Evolutionary conservation across 2,329 filamentous ascomycete species (phyloP), one percentile per base, ranked within the genome.

Genomic region (Xylariaceae sp.): DNA sequence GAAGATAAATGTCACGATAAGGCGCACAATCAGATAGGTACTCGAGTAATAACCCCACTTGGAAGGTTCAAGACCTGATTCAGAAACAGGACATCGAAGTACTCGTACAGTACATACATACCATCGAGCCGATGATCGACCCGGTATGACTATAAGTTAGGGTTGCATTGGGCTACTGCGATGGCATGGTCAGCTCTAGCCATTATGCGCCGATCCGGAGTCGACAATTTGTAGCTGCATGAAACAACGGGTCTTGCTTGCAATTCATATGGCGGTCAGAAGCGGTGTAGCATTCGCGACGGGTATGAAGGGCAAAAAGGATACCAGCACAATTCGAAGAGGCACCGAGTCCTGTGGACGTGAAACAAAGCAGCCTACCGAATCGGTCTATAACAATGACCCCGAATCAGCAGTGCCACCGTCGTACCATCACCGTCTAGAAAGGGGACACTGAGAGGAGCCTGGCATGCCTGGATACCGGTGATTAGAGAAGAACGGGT

Each of bases 151-250:
- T 53, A 55, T 29, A 45, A 34, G 45, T 36, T 43, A 50, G 48
- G 56, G 60, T 62, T 60, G 50, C 56, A 60, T 62, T 60, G 60
- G 56, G 53, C 52, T 54, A 39, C 46, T 56, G 49, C 45, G 53
- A 55, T 56, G 47, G 46, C 60, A 55, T 56, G 47, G 46, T 62
- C 51, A 51, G 48, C 53, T 62, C 53, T 49, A 56, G 53, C 37
- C 50, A 31, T 29, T 54, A 46, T 28, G 26, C 53, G 53, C 56
- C 44, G 56, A 53, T 53, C 56, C 60, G 60, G 59, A 60, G 53
- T 56, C 48, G 16, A 59, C 50, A 9, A 36, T 16, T 36, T 34
- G 26, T 45, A 26, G 53, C 46, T 62, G 49, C 53, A 61, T 58
- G 47, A 49, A 62, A 59, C 56, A 44, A 56, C 48, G 46, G 54